Evolutionary conservation across 331 rosid species (phyloP), one percentile per base, ranked within the genome.

Genomic region (Saraca asoca): DNA sequence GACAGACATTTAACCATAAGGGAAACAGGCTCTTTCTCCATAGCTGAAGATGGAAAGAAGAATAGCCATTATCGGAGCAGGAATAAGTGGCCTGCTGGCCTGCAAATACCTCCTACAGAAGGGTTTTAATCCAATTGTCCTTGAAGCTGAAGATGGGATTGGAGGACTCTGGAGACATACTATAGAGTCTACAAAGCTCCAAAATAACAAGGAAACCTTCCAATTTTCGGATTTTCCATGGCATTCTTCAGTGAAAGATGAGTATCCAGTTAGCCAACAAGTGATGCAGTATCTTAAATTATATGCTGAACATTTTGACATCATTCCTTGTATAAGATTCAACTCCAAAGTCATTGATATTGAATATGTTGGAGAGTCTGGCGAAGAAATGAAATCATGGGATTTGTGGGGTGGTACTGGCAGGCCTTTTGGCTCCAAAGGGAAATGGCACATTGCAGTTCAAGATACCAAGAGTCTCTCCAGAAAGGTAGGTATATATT

Each of bases 101-200:
- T 77, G 85, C 71, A 85, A 77, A 37, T 80, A 71, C 72, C 24
- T 58, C 4, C 2, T 66, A 2, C 66, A 82, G 16, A 74, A 74
- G 29, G 84, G 82, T 0, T 66, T 84, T 37, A 38, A 68, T 9
- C 81, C 90, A 9, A 48, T 75, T 3, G 85, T 82, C 8, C 79
- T 79, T 35, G 87, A 85, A 49, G 79, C 62, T 12, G 78, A 78
- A 18, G 81, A 83, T 37, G 70, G 39, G 17, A 31, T 75, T 0
- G 88, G 88, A 75, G 91, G 91, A 6, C 18, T 80, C 2, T 85
- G 91, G 88, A 67, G 74, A 17, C 82, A 73, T 11, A 78, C 86
- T 0, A 62, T 62, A 13, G 66, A 70, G 13, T 78, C 88, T 14
- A 85, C 91, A 5, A 83, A 73, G 60, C 91, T 83, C 56, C 88